These are phyloP conservation scores for Ophiostoma ips DNA, from an alignment of 2,329 filamentous ascomycete species.

Conservation along the genomic window DNA sequence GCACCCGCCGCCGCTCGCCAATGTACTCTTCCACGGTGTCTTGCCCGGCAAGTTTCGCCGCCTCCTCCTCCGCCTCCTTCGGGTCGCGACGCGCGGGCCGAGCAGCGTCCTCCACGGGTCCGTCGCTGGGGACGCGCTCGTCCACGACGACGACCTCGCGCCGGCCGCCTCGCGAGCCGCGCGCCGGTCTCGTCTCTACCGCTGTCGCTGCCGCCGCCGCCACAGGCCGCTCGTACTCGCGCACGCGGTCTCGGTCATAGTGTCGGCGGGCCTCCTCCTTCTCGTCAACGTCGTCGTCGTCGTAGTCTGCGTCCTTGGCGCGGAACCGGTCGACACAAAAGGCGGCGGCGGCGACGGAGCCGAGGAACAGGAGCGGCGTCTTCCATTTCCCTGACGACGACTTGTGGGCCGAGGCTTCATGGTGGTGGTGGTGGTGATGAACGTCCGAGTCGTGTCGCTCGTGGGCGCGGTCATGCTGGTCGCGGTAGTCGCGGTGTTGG, in stretches of 20 bases:
- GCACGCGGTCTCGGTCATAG: not conserved
- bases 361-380: slow-evolving; percentile 25
- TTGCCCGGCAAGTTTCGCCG: no score
- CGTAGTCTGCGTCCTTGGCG: slow-evolving; percentile 25
- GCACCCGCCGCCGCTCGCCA: not conserved
- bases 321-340: slow-evolving; percentile 24
- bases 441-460: not conserved
- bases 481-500: not conserved
- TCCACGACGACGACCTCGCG: not conserved
- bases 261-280: slow-evolving; percentile 2
- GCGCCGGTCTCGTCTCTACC: not conserved
- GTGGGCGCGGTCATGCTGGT: not conserved
- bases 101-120: no score
- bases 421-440: not conserved
- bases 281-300: slow-evolving; percentile 21
- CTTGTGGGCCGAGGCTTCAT: not conserved
- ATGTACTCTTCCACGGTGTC: not conserved
- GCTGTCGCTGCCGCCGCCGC: not conserved
- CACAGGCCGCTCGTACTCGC: no score
- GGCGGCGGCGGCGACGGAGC: slow-evolving; percentile 24
- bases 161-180: not conserved
- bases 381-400: slow-evolving; percentile 15
- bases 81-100: not conserved
- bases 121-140: no score
- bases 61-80: not conserved